Conservation (phyloP, 2,329 filamentous ascomycete genomes). For the Trichoderma atroviride region DNA sequence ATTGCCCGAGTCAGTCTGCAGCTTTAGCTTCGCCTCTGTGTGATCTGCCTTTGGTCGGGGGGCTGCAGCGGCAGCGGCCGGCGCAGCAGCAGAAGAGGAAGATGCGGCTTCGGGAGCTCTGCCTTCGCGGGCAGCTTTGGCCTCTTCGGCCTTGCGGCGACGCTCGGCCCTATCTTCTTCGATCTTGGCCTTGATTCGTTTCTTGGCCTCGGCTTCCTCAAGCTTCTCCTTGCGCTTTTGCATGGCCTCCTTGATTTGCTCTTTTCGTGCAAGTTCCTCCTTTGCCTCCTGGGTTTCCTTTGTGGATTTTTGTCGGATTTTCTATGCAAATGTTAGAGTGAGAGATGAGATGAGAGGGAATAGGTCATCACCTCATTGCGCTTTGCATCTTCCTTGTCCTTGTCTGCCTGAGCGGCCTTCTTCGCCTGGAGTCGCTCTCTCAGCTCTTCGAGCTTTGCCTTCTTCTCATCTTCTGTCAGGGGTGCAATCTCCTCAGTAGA, state of each 20-base stretch:
- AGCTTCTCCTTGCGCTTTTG: constrained; percentile 86
- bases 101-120: constrained; percentile 50
- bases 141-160: constrained; percentile 78
- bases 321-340: constrained; percentile 41
- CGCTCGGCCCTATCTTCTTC: constrained; percentile 92
- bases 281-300: constrained; percentile 87
- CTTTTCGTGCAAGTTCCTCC: constrained; percentile 83
- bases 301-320: constrained; percentile 82
- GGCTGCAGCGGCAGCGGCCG: constrained; percentile 49
- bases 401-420: constrained; percentile 64
- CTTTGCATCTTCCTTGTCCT: constrained; percentile 81
- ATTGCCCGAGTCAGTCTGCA: constrained; percentile 75
- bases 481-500: constrained; percentile 91
- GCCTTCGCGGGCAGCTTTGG: constrained; percentile 87
- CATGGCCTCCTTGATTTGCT: constrained; percentile 88
- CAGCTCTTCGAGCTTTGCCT: constrained; percentile 74
- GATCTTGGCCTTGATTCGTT: constrained; percentile 88
- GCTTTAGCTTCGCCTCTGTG: constrained; percentile 76
- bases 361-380: constrained; percentile 70
- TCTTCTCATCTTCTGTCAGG: constrained; percentile 89
- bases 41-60: constrained; percentile 70
- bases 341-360: background rate
- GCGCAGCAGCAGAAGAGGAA: constrained; percentile 49
- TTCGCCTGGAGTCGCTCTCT: constrained; percentile 73
- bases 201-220: constrained; percentile 83